These are phyloP conservation scores for Holtermanniella nyarrowii DNA, from an alignment of 768 basidiomycete species.

Conservation along the genomic window DNA sequence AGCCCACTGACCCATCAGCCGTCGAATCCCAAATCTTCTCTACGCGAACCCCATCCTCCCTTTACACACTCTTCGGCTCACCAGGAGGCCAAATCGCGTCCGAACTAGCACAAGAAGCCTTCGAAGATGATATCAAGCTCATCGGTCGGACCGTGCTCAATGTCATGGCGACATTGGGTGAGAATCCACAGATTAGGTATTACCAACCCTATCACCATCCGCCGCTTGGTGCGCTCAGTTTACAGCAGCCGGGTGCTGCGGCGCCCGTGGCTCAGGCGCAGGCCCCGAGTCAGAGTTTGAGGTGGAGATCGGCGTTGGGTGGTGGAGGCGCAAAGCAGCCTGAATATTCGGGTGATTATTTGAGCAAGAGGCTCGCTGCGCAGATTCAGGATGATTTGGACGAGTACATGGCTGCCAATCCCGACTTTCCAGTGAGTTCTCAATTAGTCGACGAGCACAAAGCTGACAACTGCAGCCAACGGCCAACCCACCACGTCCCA, in stretches of 20 bases:
- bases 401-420: conserved; percentile 72
- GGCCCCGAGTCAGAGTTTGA: conserved; percentile 16
- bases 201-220: conserved; percentile 72
- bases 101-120: conserved; percentile 57
- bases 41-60: conserved; percentile 61
- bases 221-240: conserved; percentile 75
- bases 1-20: conserved; percentile 46
- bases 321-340: conserved; percentile 11
- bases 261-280: conserved; percentile 10
- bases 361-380: conserved; percentile 70
- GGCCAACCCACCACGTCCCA: conserved; percentile 50
- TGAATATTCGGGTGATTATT: conserved; percentile 58
- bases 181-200: conserved; percentile 87
- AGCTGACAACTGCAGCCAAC: conserved; percentile 20
- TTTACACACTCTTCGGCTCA: conserved; percentile 83
- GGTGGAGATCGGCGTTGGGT: conserved; percentile 39
- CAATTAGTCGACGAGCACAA: neutral
- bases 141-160: conserved; percentile 51
- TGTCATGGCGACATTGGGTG: conserved; percentile 76
- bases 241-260: conserved; percentile 28
- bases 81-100: conserved; percentile 59
- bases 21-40: conserved; percentile 79
- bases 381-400: conserved; percentile 76
- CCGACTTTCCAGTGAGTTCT: conserved; percentile 72
- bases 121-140: conserved; percentile 79